Conservation (phyloP, 148 eudicot genomes). For the Rhododendron kiyosumense region DNA sequence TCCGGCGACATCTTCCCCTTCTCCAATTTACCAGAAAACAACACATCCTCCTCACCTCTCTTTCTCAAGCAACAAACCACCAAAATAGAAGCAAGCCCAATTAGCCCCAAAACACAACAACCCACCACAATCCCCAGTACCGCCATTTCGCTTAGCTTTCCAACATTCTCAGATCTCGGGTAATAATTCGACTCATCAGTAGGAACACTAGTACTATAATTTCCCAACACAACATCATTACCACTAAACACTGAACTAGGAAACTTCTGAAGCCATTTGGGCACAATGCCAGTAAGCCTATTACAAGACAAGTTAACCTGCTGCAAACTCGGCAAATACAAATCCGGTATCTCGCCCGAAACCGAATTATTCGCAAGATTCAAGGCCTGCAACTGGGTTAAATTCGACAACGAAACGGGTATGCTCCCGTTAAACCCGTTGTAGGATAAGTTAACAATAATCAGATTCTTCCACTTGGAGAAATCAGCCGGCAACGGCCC, state of each 20-base stretch:
- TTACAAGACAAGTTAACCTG: conserved; percentile 58
- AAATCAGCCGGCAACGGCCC: conserved; percentile 68
- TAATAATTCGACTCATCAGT: conserved; percentile 5
- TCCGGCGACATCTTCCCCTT: conserved; percentile 67
- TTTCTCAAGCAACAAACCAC: conserved; percentile 43
- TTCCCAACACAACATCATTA: conserved; percentile 34
- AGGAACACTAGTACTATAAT: conserved; percentile 24
- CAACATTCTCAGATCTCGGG: conserved; percentile 18
- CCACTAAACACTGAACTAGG: conserved; percentile 62
- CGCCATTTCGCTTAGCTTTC: conserved; percentile 38
- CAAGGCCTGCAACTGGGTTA: conserved; percentile 44
- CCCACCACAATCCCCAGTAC: conserved; percentile 48
- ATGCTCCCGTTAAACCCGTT: conserved; percentile 67
- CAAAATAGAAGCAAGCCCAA: conserved; percentile 44
- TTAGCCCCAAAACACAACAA: conserved; percentile 40
- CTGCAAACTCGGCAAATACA: conserved; percentile 42
- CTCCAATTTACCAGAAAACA: conserved; percentile 50
- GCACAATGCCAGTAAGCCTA: conserved; percentile 61
- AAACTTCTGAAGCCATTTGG: conserved; percentile 57
- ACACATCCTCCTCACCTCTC: conserved; percentile 28
- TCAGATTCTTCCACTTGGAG: conserved; percentile 56
- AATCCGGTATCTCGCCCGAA: conserved; percentile 68
- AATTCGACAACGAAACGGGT: conserved; percentile 47
- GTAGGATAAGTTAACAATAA: conserved; percentile 53
- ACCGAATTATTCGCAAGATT: conserved; percentile 62